Evolutionary conservation across 2,329 filamentous ascomycete genomes (phyloP), one percentile per base, ranked within the genome.

Genomic region (Sporothrix phasma): DNA sequence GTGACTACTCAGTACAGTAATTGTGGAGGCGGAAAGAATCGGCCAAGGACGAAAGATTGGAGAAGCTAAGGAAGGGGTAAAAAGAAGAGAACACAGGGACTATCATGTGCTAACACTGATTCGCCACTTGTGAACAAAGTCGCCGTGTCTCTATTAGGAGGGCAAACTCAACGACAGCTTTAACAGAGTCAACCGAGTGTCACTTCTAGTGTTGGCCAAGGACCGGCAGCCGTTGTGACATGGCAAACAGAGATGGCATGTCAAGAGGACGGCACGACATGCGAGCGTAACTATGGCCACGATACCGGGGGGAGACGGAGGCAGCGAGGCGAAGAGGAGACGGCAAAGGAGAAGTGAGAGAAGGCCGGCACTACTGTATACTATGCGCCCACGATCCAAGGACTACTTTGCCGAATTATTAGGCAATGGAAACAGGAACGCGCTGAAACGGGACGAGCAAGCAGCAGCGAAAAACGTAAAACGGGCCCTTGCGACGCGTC

Each of bases 1-100:
- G 37, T 41, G 17, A n/a, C 46, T 26, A 39, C 37, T 53, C n/a
- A n/a, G n/a, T n/a, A n/a, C n/a, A n/a, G 19, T 19, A 22, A 43
- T 62, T 54, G 47, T 46, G 61, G 61, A 62, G 61, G 61, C 61
- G 61, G 61, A 62, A 62, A 62, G 61, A 62, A 62, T 62, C 61
- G 61, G 61, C 61, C 61, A 62, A 53, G 22, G 46, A 31, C 39
- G 31, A 53, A 53, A 61, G 60, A 43, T 53, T 45, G 61, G 61
- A 43, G 60, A 62, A 53, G 46, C 45, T 51, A 51, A 49, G 45
- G 46, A 62, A 62, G 60, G 31, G 46, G 34, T 8, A 59, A 19
- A 43, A 22, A 15, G 5, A 58, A 58, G 53, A 19, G n/a, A 22
- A n/a, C 19, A n/a, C n/a, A n/a, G n/a, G 19, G 37, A 45, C 54